phyloP scores from a whole-genome alignment of 345 rosid genomes.

The Pistacia atlantica region DNA sequence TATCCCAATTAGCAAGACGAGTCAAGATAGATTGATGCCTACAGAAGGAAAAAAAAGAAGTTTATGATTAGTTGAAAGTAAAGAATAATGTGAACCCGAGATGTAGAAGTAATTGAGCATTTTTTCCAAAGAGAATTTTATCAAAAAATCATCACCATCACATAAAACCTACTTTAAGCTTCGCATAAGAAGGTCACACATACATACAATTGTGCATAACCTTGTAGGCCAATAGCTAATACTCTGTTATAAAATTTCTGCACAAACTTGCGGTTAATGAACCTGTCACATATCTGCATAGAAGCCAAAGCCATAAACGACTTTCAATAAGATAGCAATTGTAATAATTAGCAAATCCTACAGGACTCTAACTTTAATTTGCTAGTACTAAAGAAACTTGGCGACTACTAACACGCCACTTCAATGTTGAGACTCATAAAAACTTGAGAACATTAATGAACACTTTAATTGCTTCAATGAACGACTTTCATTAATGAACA shows the following conservation, averaged over 20 bases:
- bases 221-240: slow-evolving; percentile 34
- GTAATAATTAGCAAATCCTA: background rate
- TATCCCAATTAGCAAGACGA: slow-evolving; percentile 36
- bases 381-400: background rate
- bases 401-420: background rate
- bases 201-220: slow-evolving; percentile 43
- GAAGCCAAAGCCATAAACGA: slow-evolving; percentile 7
- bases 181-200: background rate
- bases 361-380: background rate
- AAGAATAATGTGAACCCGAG: background rate
- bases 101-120: background rate
- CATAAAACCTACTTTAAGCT: background rate
- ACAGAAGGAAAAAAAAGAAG: background rate
- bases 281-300: slow-evolving; percentile 46
- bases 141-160: background rate
- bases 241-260: slow-evolving; percentile 37
- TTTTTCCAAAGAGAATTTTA: background rate
- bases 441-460: background rate
- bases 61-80: background rate
- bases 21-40: slow-evolving; percentile 40
- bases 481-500: too few relatives aligned
- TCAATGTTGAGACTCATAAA: background rate
- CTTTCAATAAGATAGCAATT: background rate
- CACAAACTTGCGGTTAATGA: slow-evolving; percentile 30
- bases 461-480: too few relatives aligned